phyloP scores from a whole-genome alignment of 805 yeast genomes.

The Dipodascus albidus region DNA sequence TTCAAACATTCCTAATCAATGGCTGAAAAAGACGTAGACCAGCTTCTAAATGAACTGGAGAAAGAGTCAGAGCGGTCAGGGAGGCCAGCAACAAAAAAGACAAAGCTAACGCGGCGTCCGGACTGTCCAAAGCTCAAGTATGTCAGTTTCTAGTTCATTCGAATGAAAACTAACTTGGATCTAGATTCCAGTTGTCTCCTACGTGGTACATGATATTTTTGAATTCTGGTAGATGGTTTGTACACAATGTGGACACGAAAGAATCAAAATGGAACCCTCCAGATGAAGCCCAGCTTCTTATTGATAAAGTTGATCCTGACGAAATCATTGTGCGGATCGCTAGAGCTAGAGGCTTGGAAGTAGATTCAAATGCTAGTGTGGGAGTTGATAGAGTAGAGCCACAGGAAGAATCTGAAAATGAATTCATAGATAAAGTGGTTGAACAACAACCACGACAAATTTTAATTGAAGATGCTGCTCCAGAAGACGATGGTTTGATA shows the following conservation, averaged over 20 bases:
- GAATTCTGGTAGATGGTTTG: constrained; percentile 33
- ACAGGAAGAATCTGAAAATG: constrained; percentile 2
- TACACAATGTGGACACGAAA: constrained; percentile 23
- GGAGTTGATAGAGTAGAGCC: neutral
- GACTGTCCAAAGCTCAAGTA: constrained; percentile 1
- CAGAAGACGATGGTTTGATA: constrained; percentile 8
- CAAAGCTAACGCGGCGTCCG: constrained; percentile 1
- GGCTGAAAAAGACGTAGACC: neutral
- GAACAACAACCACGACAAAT: constrained; percentile 5
- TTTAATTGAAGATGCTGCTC: constrained; percentile 1
- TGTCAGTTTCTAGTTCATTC: neutral
- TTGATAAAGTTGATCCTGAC: constrained; percentile 23
- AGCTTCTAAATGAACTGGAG: constrained; percentile 6
- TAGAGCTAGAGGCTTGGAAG: constrained; percentile 27
- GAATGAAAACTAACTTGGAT: neutral
- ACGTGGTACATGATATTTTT: constrained; percentile 35
- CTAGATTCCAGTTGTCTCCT: constrained; percentile 7
- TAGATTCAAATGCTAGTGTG: constrained; percentile 10
- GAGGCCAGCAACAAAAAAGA: constrained; percentile 3
- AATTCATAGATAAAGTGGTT: neutral
- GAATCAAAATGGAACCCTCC: constrained; percentile 29
- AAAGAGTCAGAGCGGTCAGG: neutral
- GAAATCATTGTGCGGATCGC: constrained; percentile 27
- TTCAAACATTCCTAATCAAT: neutral
- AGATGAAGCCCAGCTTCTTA: constrained; percentile 17